Evolutionary conservation across 2,329 filamentous ascomycete genomes (phyloP), one percentile per base, ranked within the genome.

Genomic region (Penicillium sp.): DNA sequence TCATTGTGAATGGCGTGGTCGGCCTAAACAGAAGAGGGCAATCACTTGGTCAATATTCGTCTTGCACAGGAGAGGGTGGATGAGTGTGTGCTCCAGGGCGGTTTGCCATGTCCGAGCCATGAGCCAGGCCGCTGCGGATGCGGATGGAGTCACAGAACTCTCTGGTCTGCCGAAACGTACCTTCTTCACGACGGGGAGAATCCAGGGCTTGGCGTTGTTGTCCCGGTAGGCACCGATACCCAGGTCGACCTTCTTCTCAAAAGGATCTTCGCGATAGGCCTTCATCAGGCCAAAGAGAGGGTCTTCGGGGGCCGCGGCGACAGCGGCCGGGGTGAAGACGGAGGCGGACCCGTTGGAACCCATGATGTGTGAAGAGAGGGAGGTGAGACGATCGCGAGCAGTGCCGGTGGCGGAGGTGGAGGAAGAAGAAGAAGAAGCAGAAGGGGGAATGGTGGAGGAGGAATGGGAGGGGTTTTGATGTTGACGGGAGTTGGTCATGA

Each of bases 201-300:
- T 84, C 93, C 93, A 98, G 3, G 93, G 93, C 76, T 97, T 97
- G 52, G 90, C 91, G 66, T 90, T 86, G 74, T 97, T 79, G 66
- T 95, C 93, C 67, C 93, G 81, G 74, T 98, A 98, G 50, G 93
- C 93, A 60, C 93, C 93, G 74, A 97, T 81, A 67, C 93, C 90
- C 72, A 98, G 73, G 73, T 98, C 93, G 57, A 98, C 86, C 76
- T 98, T 98, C 71, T 88, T 82, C 49, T 78, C 70, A 48, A 75
- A 78, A 13, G 80, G 73, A 66, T 98, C 93, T 54, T 86, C 86
- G 64, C 83, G 83, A 77, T 85, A 98, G 52, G 88, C 90, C 54
- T 86, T 82, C 81, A 91, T 90, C 62, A 98, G 76, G 49, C 91
- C 90, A 67, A 98, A 98, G 66, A 98, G 82, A 56, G 91, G 84